Conservation (phyloP, 345 rosid genomes). For the Citrus cavaleriei region DNA sequence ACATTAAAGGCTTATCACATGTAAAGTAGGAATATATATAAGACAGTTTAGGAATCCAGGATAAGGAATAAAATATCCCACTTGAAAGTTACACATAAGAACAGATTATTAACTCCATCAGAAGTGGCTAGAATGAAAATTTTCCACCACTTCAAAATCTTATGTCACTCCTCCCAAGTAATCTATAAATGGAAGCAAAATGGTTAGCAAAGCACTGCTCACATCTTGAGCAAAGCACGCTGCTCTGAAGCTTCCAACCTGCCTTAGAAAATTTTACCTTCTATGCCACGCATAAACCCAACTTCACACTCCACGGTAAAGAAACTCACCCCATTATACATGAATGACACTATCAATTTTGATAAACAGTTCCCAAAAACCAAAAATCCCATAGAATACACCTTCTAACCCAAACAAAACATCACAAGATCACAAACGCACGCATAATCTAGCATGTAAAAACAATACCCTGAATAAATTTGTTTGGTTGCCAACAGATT, state of each 20-base stretch:
- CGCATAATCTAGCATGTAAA: not conserved
- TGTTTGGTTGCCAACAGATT: not conserved
- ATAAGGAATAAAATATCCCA: not conserved
- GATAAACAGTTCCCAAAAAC: not conserved
- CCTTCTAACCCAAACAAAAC: not conserved
- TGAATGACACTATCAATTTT: not conserved
- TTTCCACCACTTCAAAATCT: not conserved
- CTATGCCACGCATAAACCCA: not conserved
- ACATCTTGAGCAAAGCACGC: not conserved
- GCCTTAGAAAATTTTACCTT: not conserved
- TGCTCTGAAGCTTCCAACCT: not conserved
- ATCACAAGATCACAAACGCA: not conserved
- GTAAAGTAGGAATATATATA: not conserved
- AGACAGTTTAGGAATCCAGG: not conserved
- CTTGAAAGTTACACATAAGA: not conserved
- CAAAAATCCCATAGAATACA: not conserved
- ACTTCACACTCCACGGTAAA: not conserved
- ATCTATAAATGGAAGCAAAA: not conserved
- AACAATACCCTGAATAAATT: not conserved
- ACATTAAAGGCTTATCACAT: not conserved
- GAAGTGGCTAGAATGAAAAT: not conserved
- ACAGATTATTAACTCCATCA: not conserved
- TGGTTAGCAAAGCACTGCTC: not conserved
- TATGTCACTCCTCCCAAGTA: not conserved
- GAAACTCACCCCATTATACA: not conserved